These are phyloP conservation scores for Apiosordaria backusii DNA, from an alignment of 495 filamentous ascomycete genomes.

Conservation along the genomic window DNA sequence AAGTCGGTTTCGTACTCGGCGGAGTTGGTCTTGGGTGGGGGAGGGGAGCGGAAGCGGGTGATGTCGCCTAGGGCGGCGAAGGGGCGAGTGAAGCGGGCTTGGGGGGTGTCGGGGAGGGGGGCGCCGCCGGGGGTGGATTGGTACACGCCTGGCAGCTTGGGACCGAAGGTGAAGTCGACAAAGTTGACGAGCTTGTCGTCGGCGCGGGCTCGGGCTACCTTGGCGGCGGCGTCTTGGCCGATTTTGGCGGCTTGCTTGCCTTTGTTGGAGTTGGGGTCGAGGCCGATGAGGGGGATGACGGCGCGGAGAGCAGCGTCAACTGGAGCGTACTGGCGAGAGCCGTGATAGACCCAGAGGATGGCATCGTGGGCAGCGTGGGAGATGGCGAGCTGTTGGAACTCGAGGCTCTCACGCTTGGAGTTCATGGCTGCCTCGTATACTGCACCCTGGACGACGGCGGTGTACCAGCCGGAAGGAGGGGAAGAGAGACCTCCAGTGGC, in stretches of 20 bases:
- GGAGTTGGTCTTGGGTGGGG: slow-evolving; percentile 23
- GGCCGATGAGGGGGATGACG: slow-evolving; percentile 30
- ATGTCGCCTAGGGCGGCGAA: slow-evolving; percentile 33
- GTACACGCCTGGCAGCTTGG: slow-evolving; percentile 30
- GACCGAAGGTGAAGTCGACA: slow-evolving; percentile 30
- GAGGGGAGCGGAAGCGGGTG: slow-evolving; percentile 23
- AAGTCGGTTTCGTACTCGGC: slow-evolving; percentile 24
- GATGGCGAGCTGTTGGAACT: slow-evolving; percentile 38
- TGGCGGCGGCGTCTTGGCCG: slow-evolving; percentile 29
- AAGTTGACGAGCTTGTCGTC: slow-evolving; percentile 34
- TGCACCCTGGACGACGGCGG: slow-evolving; percentile 33
- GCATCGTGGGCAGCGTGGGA: slow-evolving; percentile 40
- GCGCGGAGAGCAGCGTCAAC: slow-evolving; percentile 27
- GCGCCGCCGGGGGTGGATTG: slow-evolving; percentile 29
- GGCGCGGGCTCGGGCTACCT: slow-evolving; percentile 27
- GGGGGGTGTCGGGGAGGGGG: slow-evolving; percentile 32
- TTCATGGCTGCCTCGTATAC: slow-evolving; percentile 35
- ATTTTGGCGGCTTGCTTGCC: slow-evolving; percentile 24
- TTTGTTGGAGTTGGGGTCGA: slow-evolving; percentile 24
- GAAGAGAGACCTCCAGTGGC: slow-evolving; percentile 35
- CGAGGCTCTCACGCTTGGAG: slow-evolving; percentile 22
- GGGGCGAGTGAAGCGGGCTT: slow-evolving; percentile 26
- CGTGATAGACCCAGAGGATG: slow-evolving; percentile 36
- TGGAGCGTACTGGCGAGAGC: slow-evolving; percentile 30
- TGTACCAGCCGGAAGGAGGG: slow-evolving; percentile 31